These are phyloP conservation scores for Chaetomidium leptoderma DNA, from an alignment of 495 filamentous ascomycete genomes.

Conservation along the genomic window DNA sequence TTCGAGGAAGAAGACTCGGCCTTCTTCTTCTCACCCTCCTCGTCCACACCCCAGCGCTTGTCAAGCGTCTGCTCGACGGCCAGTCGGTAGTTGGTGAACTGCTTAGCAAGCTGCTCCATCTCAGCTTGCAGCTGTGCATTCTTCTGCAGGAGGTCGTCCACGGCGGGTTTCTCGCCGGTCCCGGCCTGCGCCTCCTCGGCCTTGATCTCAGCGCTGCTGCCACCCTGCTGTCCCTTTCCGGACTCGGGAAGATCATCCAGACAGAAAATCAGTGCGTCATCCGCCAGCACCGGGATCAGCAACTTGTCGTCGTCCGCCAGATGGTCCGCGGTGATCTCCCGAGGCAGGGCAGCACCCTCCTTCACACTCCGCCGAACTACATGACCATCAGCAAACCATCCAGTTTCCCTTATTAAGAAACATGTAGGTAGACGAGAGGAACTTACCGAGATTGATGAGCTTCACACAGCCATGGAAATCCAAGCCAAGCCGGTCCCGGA, in stretches of 20 bases:
- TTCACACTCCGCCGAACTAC: constrained; percentile 42
- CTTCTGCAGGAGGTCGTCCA: constrained; percentile 47
- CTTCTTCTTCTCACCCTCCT: constrained; percentile 24
- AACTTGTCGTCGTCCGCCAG: constrained; percentile 74
- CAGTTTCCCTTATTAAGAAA: too few species aligned
- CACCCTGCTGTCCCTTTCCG: constrained; percentile 20
- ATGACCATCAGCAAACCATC: neutral
- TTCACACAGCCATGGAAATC: constrained; percentile 83
- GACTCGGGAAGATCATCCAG: constrained; percentile 67
- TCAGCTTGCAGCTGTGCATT: constrained; percentile 67
- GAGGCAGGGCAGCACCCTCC: constrained; percentile 46
- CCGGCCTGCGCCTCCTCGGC: neutral
- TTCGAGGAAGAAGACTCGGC: neutral
- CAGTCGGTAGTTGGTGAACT: constrained; percentile 67
- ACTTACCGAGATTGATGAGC: constrained; percentile 71
- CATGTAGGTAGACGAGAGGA: too few species aligned
- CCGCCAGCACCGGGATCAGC: constrained; percentile 79
- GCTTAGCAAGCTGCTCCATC: constrained; percentile 56
- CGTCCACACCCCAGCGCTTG: constrained; percentile 56
- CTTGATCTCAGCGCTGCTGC: neutral
- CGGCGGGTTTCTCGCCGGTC: constrained; percentile 21
- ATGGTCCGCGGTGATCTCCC: constrained; percentile 52
- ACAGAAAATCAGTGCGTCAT: constrained; percentile 79
- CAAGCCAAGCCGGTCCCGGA: constrained; percentile 60
- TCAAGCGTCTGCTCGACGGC: constrained; percentile 68